Evolutionary conservation across 148 eudicot species (phyloP).

Genomic region (Euryodendron excelsum): DNA sequence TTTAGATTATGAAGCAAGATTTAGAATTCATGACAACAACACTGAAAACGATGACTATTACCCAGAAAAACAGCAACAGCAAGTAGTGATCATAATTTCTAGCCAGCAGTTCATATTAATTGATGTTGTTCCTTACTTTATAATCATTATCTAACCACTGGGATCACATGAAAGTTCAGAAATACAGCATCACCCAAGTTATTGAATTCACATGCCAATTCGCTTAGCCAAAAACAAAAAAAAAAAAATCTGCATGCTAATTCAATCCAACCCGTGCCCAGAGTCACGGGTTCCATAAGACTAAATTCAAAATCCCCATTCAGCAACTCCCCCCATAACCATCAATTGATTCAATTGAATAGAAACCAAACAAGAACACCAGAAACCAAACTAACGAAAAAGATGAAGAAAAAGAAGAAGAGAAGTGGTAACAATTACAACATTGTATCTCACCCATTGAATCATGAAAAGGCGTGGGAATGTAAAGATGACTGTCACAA

Average conservation of each 20-base stretch:
- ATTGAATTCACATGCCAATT: conserved; percentile 41
- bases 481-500: conserved; percentile 15
- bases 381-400: too few species aligned
- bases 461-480: background rate
- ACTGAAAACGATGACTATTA: conserved; percentile 11
- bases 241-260: too few species aligned
- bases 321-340: conserved; percentile 18
- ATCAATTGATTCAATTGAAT: conserved; percentile 19
- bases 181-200: conserved; percentile 32
- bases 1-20: conserved; percentile 1
- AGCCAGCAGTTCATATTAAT: conserved; percentile 34
- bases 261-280: conserved; percentile 42
- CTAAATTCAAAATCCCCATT: conserved; percentile 23
- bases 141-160: conserved; percentile 19
- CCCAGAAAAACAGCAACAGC: conserved; percentile 25
- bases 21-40: background rate
- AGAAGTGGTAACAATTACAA: conserved; percentile 16
- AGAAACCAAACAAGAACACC: conserved; percentile 12
- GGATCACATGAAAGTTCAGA: conserved; percentile 63
- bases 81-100: conserved; percentile 31
- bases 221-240: too few species aligned
- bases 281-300: conserved; percentile 59
- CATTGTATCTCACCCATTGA: conserved; percentile 6
- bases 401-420: background rate
- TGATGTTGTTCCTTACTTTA: conserved; percentile 20